phyloP scores from a whole-genome alignment of 768 basidiomycete species.

The Grammothele lineata region DNA sequence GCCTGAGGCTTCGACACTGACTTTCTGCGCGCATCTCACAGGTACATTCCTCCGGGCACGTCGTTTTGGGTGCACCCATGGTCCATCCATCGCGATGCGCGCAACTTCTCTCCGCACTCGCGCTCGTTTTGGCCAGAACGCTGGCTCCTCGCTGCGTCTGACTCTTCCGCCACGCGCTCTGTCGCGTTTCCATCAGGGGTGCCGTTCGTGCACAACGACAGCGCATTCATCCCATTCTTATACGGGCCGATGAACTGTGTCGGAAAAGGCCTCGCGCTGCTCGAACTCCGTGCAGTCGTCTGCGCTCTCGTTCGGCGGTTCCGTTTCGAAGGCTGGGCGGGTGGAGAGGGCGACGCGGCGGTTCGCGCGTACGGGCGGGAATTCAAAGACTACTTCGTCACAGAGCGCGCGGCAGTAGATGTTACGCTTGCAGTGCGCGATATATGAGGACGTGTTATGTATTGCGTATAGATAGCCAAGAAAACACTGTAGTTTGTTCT shows the following conservation, averaged over 20 bases:
- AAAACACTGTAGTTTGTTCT: too few relatives aligned
- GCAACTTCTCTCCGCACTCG: slow-evolving; percentile 39
- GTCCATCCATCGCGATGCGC: slow-evolving; percentile 39
- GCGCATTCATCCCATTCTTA: slow-evolving; percentile 40
- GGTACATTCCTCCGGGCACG: slow-evolving; percentile 39
- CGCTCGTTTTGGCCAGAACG: slow-evolving; percentile 40
- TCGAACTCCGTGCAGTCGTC: slow-evolving; percentile 30
- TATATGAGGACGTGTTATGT: too few relatives aligned
- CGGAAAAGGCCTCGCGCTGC: slow-evolving; percentile 39
- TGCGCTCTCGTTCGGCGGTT: slow-evolving; percentile 31
- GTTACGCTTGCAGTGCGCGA: too few relatives aligned
- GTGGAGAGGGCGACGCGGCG: too few relatives aligned
- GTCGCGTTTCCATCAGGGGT: too few relatives aligned
- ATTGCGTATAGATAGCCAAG: too few relatives aligned
- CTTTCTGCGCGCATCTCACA: slow-evolving; percentile 7
- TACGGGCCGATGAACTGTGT: slow-evolving; percentile 47
- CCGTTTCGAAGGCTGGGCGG: slow-evolving; percentile 18
- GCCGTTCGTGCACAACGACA: slow-evolving; percentile 19
- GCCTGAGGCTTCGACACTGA: not conserved
- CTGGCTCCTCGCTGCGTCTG: slow-evolving; percentile 31
- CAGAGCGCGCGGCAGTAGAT: too few relatives aligned
- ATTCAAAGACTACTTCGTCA: not conserved
- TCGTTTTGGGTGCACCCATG: slow-evolving; percentile 31
- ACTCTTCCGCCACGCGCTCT: not conserved
- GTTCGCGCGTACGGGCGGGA: not conserved